Evolutionary conservation across 2,329 filamentous ascomycete genomes (phyloP).

Genomic region (Eurotiales sp.): DNA sequence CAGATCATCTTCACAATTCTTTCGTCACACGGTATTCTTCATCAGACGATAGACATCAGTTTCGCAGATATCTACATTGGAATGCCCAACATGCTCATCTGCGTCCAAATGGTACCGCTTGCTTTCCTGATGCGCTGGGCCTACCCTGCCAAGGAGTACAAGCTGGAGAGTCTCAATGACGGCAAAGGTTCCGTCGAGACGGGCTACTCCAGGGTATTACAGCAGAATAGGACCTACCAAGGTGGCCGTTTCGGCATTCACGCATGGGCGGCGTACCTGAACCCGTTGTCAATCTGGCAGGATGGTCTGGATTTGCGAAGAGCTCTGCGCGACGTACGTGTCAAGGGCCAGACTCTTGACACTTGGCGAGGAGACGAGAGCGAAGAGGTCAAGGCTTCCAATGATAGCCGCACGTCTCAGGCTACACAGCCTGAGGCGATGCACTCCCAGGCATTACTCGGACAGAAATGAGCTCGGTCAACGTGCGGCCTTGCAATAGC

Average conservation of each 20-base stretch:
- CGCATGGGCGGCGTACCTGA: neutral
- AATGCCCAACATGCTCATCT: conserved; percentile 6
- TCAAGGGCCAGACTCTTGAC: too few species aligned
- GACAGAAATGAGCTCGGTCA: too few species aligned
- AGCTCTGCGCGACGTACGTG: too few species aligned
- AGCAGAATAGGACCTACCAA: neutral
- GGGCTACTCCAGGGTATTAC: neutral
- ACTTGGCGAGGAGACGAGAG: too few species aligned
- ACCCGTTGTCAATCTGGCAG: neutral
- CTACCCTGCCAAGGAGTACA: neutral
- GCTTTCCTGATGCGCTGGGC: neutral
- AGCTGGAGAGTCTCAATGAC: neutral
- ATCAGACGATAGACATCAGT: neutral
- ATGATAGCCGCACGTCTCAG: too few species aligned
- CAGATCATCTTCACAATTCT: conserved; percentile 1
- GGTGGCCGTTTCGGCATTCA: neutral
- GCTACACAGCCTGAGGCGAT: too few species aligned
- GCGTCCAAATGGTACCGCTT: conserved; percentile 3
- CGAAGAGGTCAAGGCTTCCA: too few species aligned
- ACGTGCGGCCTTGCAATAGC: too few species aligned
- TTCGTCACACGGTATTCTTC: neutral
- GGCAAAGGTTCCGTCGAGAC: neutral
- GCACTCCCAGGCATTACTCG: too few species aligned
- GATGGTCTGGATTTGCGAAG: too few species aligned
- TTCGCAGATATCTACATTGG: conserved; percentile 9